Conservation (phyloP, 768 basidiomycete genomes). For the Fomitopsis serialis region DNA sequence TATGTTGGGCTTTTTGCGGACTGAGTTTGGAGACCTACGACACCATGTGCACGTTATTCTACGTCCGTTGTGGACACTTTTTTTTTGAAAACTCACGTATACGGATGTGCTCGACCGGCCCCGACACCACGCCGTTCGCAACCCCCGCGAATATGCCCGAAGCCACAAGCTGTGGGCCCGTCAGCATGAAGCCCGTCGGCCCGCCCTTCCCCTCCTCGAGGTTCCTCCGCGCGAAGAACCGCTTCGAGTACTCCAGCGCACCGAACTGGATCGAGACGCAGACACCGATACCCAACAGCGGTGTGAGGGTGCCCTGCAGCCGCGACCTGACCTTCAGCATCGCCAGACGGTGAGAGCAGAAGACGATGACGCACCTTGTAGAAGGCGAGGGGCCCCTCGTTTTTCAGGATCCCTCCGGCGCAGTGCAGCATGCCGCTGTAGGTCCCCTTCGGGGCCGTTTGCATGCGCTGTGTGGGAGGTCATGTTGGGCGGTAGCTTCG, state of each 20-base stretch:
- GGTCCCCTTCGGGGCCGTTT: conserved; percentile 87
- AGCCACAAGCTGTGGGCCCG: conserved; percentile 58
- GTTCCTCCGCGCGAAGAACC: conserved; percentile 68
- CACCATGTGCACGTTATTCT: too few species aligned
- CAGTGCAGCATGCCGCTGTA: conserved; percentile 86
- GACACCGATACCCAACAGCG: conserved; percentile 85
- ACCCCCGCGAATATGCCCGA: conserved; percentile 85
- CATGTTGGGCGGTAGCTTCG: too few species aligned
- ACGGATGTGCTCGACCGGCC: conserved; percentile 96
- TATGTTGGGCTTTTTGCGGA: conserved; percentile 72
- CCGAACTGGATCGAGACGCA: conserved; percentile 98
- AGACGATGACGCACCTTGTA: conserved; percentile 63
- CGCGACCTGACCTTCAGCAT: background rate
- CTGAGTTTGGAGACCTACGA: conserved; percentile 93
- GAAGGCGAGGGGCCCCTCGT: conserved; percentile 90
- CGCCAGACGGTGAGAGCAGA: background rate
- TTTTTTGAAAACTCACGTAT: conserved; percentile 89
- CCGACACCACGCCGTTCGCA: conserved; percentile 88
- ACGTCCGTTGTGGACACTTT: too few species aligned
- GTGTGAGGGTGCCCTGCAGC: conserved; percentile 79
- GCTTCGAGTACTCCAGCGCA: conserved; percentile 81
- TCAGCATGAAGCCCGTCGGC: conserved; percentile 54
- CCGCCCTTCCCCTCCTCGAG: conserved; percentile 54
- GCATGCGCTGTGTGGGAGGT: conserved; percentile 96
- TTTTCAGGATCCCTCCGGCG: conserved; percentile 83